Base-by-base conservation (phyloP, 1,284 basidiomycete genomes). In the Boletus mariae region DNA sequence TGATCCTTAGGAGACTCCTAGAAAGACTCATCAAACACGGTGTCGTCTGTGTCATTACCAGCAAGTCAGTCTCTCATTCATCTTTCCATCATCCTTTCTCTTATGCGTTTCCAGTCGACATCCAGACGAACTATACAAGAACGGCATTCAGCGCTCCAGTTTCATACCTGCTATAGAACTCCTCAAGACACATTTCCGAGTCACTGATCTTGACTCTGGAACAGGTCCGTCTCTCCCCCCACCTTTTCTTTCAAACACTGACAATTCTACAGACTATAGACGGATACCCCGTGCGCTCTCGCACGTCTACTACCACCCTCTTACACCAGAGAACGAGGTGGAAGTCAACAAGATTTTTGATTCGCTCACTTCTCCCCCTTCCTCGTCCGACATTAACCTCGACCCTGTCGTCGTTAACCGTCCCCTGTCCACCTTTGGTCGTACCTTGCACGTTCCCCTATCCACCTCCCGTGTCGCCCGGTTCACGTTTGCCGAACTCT, bases 51-150 rank as follows among this genome's bases (percentile, higher is more conserved):
- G 87, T 99, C 45, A 92, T 98, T 78, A 99, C 97, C 0, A 98
- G 94, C 49, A 99, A 99, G 94, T 96, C 59, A 68, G 84, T 49
- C 45, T 45, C 28, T 46, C 0, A 3, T 29, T 51, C 42, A 31
- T 48, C 25, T 45, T 29, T 10, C 34, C 37, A 9, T 4, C 26
- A 25, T n/a, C 20, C 40, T 31, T 43, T 5, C 58, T 59, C 46
- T 56, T n/a, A 4, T 20, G 0, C 32, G 1, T 32, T 46, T n/a
- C 17, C 63, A 98, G 95, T 72, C 96, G 97, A 53, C 94, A 97
- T 69, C 97, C 97, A 3, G 88, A 97, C 66, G 93, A 98, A 42
- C 79, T 99, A 1, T 99, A 99, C 78, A 96, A 96, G 80, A 99
- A 99, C 63, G 97, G 97, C 0, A 98, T 99, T 48, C 97, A 99